Conservation (phyloP, 208 protist genomes). For the Tritrichomonas foetus region DNA sequence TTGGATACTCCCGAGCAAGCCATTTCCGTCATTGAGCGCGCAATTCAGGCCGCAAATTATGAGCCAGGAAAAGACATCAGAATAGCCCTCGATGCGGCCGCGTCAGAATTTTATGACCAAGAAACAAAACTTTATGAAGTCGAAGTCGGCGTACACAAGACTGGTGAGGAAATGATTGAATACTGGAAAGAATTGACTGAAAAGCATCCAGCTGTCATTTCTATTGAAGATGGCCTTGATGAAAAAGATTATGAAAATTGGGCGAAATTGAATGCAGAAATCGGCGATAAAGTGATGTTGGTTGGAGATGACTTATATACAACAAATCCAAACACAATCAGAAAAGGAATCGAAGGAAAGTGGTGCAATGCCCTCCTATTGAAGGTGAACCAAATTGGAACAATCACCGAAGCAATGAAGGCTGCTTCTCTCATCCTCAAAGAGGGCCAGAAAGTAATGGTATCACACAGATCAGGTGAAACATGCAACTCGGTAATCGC, state of each 20-base stretch:
- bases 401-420: conserved; percentile 87
- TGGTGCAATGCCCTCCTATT: conserved; percentile 92
- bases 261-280: conserved; percentile 39
- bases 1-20: conserved; percentile 64
- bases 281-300: conserved; percentile 69
- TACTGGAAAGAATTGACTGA: conserved; percentile 47
- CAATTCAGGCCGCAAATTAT: not conserved
- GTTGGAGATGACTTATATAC: conserved; percentile 96
- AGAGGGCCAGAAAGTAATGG: conserved; percentile 72
- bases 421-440: conserved; percentile 73
- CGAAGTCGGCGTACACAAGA: conserved; percentile 41
- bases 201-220: conserved; percentile 64
- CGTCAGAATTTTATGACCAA: conserved; percentile 92
- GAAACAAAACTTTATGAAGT: conserved; percentile 87
- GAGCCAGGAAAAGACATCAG: not conserved
- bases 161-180: conserved; percentile 44
- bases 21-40: not conserved
- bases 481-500: conserved; percentile 97
- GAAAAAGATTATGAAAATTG: conserved; percentile 75
- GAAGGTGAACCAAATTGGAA: conserved; percentile 97
- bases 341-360: conserved; percentile 73
- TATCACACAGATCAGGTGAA: conserved; percentile 85
- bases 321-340: conserved; percentile 89
- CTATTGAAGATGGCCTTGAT: conserved; percentile 98
- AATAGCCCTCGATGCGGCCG: too few relatives aligned